Evolutionary conservation across 108 stramenopile species (phyloP).

Genomic region (Skeletonema potamos): DNA sequence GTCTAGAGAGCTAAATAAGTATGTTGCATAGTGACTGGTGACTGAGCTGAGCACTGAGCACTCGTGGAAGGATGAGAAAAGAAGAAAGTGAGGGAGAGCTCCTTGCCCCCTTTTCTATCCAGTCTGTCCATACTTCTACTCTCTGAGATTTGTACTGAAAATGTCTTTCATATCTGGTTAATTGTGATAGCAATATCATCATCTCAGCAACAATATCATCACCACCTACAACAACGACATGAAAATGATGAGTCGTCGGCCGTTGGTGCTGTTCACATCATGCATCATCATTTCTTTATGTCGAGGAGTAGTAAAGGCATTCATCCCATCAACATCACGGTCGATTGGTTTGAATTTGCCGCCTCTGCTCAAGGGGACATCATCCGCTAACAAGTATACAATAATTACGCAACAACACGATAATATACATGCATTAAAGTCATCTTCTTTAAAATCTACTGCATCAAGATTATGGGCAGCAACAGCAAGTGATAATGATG

Average conservation of each 20-base stretch:
- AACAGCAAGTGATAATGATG: neutral
- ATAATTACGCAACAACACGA: neutral
- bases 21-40: too few species aligned
- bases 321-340: neutral
- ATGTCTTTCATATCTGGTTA: too few species aligned
- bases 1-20: too few species aligned
- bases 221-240: neutral
- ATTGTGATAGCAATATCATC: too few species aligned
- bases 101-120: too few species aligned
- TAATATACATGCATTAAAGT: neutral
- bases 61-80: neutral
- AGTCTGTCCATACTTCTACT: too few species aligned
- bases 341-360: neutral
- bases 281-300: neutral
- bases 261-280: neutral
- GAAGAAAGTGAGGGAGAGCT: neutral
- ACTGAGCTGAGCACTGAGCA: too few species aligned
- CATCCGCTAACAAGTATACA: neutral
- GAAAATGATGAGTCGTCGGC: neutral
- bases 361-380: neutral
- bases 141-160: too few species aligned
- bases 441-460: neutral
- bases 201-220: too few species aligned
- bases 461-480: neutral
- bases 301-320: neutral